phyloP scores from a whole-genome alignment of 2,329 filamentous ascomycete genomes.

The Teratosphaeria viscida region DNA sequence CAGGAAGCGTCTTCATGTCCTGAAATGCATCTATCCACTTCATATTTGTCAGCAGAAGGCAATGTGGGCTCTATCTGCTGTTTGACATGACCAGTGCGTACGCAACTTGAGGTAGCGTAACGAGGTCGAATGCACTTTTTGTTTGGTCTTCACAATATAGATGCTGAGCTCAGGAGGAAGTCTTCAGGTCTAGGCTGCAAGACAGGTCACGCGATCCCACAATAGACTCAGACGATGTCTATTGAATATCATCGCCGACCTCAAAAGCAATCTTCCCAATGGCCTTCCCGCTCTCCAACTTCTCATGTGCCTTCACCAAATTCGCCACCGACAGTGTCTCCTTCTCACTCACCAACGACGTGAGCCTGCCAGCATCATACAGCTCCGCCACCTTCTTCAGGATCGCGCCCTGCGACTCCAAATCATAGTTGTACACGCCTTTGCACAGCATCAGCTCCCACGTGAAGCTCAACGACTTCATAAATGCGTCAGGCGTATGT shows the following conservation, averaged over 20 bases:
- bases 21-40: background rate
- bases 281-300: background rate
- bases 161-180: too few species aligned
- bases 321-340: background rate
- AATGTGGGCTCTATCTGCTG: background rate
- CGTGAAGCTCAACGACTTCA: background rate
- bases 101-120: too few species aligned
- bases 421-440: background rate
- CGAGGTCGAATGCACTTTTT: too few species aligned
- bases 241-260: background rate
- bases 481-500: background rate
- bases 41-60: too few species aligned
- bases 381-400: background rate
- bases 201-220: too few species aligned
- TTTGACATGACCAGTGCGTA: background rate
- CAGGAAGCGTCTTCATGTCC: background rate
- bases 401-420: background rate
- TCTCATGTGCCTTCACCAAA: background rate
- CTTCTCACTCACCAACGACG: background rate
- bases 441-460: background rate
- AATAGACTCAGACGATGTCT: background rate
- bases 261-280: background rate
- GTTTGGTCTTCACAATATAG: too few species aligned
- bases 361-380: background rate
- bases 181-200: too few species aligned